These are phyloP conservation scores for Nakazawaea pomicola DNA, from an alignment of 805 yeast genomes.

Conservation along the genomic window DNA sequence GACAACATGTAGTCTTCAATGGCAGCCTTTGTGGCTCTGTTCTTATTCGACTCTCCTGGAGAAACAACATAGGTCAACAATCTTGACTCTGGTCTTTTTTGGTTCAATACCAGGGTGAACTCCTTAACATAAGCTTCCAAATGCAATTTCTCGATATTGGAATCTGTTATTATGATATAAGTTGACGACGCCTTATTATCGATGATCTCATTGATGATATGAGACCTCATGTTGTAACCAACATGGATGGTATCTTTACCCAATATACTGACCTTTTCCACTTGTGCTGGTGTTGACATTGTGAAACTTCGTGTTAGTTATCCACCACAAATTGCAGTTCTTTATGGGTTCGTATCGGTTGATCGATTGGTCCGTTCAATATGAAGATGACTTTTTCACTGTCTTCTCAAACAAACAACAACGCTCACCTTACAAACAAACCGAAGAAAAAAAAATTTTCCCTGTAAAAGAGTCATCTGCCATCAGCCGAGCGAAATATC, in stretches of 20 bases:
- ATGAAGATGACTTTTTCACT: too few species aligned
- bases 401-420: too few species aligned
- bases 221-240: conserved; percentile 75
- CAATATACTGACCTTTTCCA: conserved; percentile 64
- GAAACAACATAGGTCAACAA: conserved; percentile 69
- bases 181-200: conserved; percentile 72
- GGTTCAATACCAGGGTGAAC: conserved; percentile 33
- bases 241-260: conserved; percentile 85
- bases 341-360: neutral
- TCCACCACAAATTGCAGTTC: too few species aligned
- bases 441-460: neutral
- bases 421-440: too few species aligned
- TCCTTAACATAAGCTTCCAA: conserved; percentile 40
- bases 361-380: too few species aligned
- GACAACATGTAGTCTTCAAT: conserved; percentile 84
- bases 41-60: conserved; percentile 93
- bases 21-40: conserved; percentile 81
- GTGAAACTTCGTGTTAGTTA: too few species aligned
- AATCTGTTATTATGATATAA: conserved; percentile 85
- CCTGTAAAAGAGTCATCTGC: neutral
- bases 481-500: too few species aligned
- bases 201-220: conserved; percentile 66
- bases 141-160: conserved; percentile 68
- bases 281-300: neutral
- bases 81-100: conserved; percentile 50